These are phyloP conservation scores for Dipteronia sinensis DNA, from an alignment of 345 rosid genomes.

Conservation along the genomic window DNA sequence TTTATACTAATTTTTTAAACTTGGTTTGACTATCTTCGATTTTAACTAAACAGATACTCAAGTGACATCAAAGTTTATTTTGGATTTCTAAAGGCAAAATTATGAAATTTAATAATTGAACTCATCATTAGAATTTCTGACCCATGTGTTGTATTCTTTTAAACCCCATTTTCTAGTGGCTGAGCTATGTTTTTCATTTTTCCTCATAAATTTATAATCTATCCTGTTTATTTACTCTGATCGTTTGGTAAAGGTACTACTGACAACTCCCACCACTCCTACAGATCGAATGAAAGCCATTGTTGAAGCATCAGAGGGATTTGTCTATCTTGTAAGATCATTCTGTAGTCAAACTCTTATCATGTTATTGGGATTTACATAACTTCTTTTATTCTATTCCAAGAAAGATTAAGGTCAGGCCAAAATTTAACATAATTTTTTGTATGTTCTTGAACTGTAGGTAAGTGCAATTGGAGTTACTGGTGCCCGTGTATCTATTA, in stretches of 20 bases:
- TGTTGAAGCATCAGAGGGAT: conserved; percentile 86
- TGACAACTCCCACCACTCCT: conserved; percentile 86
- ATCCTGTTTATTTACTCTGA: conserved; percentile 18
- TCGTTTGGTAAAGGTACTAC: conserved; percentile 59
- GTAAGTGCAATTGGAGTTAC: conserved; percentile 91
- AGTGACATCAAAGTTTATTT: neutral
- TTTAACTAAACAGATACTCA: neutral
- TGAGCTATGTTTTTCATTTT: neutral
- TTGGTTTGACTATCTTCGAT: neutral
- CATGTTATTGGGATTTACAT: neutral
- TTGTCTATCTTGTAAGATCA: conserved; percentile 76
- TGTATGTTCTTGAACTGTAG: conserved; percentile 38
- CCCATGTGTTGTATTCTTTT: neutral
- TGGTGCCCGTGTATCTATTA: conserved; percentile 80
- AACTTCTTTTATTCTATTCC: conserved; percentile 8
- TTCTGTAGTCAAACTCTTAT: neutral
- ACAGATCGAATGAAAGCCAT: conserved; percentile 72
- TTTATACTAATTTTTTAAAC: neutral
- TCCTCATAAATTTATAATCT: neutral
- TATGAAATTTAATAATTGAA: neutral
- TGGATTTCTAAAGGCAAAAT: neutral
- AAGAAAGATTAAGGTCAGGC: neutral
- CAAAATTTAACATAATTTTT: neutral
- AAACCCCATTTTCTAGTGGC: neutral
- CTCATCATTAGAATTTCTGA: neutral